These are phyloP conservation scores for Soucietia sequanensis DNA, from an alignment of 805 yeast genomes.

Conservation along the genomic window DNA sequence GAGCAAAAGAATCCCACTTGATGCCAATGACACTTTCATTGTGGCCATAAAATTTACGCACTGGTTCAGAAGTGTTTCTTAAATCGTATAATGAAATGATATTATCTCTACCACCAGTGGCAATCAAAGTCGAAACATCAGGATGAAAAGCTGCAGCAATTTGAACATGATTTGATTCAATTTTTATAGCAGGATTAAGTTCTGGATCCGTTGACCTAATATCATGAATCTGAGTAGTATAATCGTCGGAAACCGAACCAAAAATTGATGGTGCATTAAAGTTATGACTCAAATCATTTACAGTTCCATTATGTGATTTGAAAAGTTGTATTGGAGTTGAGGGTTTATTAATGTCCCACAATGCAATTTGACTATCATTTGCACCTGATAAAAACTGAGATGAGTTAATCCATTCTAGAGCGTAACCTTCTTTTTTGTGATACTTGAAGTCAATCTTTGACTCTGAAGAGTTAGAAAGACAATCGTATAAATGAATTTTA, in stretches of 20 bases:
- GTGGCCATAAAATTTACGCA: conserved; percentile 71
- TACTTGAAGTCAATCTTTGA: conserved; percentile 37
- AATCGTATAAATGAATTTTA: conserved; percentile 45
- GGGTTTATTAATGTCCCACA: conserved; percentile 59
- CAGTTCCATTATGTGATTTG: conserved; percentile 52
- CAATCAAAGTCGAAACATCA: conserved; percentile 50
- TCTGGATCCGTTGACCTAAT: conserved; percentile 37
- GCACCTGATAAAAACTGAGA: conserved; percentile 57
- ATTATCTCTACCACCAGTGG: conserved; percentile 78
- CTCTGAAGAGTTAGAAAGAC: conserved; percentile 14
- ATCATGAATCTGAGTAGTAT: conserved; percentile 60
- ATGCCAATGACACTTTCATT: conserved; percentile 43
- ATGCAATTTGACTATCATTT: conserved; percentile 63
- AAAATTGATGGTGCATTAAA: conserved; percentile 42
- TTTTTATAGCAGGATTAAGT: conserved; percentile 46
- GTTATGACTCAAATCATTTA: conserved; percentile 69
- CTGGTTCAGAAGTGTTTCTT: conserved; percentile 56
- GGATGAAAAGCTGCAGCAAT: conserved; percentile 71
- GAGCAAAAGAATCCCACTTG: conserved; percentile 56
- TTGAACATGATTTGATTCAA: conserved; percentile 53
- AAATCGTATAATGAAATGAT: conserved; percentile 74
- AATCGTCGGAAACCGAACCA: conserved; percentile 74
- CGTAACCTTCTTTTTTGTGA: conserved; percentile 69
- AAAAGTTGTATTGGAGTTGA: conserved; percentile 48
- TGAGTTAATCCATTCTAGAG: conserved; percentile 64